Conservation (phyloP, 2,329 filamentous ascomycete species). For the Penicillium sp. region DNA sequence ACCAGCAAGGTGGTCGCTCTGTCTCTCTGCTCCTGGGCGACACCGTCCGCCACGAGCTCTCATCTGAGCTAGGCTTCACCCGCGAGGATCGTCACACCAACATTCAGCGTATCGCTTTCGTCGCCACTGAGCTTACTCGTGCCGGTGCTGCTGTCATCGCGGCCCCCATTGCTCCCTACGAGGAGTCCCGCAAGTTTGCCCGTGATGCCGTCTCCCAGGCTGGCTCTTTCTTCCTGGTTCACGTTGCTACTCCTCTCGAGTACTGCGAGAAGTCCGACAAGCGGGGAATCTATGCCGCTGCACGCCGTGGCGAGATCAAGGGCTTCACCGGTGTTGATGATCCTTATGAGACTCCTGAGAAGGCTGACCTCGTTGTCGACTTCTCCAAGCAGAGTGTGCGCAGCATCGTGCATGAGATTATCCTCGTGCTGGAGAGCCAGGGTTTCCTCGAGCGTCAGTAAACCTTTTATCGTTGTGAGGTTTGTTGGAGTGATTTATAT, state of each 20-base stretch:
- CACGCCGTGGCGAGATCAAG: conserved; percentile 87
- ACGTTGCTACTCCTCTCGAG: conserved; percentile 90
- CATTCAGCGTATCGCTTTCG: conserved; percentile 93
- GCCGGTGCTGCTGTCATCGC: conserved; percentile 93
- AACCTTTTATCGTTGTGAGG: conserved; percentile 14
- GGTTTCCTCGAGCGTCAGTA: conserved; percentile 73
- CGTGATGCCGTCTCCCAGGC: conserved; percentile 78
- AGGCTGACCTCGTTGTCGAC: conserved; percentile 83
- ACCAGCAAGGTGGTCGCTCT: conserved; percentile 94
- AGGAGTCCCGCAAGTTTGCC: conserved; percentile 71
- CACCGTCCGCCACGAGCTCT: conserved; percentile 89
- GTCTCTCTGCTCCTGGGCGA: conserved; percentile 94
- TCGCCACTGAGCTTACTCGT: conserved; percentile 89
- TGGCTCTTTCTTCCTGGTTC: conserved; percentile 91
- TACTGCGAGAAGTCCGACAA: conserved; percentile 94
- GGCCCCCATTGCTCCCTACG: conserved; percentile 92
- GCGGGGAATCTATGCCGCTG: conserved; percentile 81
- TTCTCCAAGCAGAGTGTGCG: conserved; percentile 82
- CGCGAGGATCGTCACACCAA: conserved; percentile 90
- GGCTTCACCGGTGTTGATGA: conserved; percentile 98
- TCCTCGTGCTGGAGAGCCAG: conserved; percentile 84
- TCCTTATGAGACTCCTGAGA: conserved; percentile 82
- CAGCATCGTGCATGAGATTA: conserved; percentile 94
- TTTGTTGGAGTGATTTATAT: conserved; percentile 16
- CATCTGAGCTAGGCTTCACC: conserved; percentile 92